Evolutionary conservation across 2,329 filamentous ascomycete genomes (phyloP), one percentile per base, ranked within the genome.

Genomic region (Aspergillus hiratsukae): DNA sequence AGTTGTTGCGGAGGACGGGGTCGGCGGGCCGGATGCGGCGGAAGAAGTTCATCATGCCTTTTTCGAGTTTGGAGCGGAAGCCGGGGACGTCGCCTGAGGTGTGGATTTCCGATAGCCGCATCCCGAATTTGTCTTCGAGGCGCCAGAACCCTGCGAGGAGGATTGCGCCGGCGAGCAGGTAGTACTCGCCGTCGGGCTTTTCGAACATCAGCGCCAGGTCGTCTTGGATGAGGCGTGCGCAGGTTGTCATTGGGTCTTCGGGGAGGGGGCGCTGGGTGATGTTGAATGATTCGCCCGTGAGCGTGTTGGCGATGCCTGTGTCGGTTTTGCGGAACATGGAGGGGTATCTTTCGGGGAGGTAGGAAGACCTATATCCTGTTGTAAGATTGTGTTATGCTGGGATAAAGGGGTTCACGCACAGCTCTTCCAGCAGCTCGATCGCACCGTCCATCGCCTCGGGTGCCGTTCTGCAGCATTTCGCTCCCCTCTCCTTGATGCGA

Each of bases 121-220:
- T 92, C 25, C 88, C 87, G 66, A 87, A 84, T 73, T 96, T 95
- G 69, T 95, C 90, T 55, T 84, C 79, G 1, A 95, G 78, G 2
- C 89, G 83, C 90, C 90, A 95, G 78, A 95, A 95, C 0, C 90
- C 90, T 0, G 90, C 82, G 0, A 95, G 80, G 2, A 94, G 78
- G 56, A 94, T 86, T 0, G 87, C 81, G 0, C 89, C 90, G 0
- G 89, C 88, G 1, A 91, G 81, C 0, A 95, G 82, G 69, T 91
- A 90, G 76, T 93, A 93, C 70, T 91, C 84, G 0, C 89, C 89
- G 67, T 95, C 89, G 0, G 79, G 71, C 21, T 78, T 80, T 72
- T 94, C 89, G 63, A 93, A 80, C 90, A 95, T 93, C 54, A 95
- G 83, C 0, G 90, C 90, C 0, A 95, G 75, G 69, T 95, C 90